A percentile compares a stretch with the other conserved stretches of the same genome.
Conservation (phyloP, 345 rosid species). For the Hirschfeldia incana region DNA sequence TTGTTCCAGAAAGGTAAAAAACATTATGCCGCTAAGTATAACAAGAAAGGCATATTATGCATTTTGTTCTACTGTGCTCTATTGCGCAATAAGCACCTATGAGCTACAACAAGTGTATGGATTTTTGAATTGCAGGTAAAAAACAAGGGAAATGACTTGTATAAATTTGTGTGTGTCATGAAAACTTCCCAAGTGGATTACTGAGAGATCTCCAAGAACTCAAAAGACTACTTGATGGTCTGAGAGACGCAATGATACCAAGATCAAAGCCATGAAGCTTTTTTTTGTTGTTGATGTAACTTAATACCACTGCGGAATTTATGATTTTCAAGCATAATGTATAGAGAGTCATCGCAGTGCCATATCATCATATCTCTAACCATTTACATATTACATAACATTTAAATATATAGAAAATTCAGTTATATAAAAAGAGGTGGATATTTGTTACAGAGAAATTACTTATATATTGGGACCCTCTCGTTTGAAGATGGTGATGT, state of each 20-base stretch:
- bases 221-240: slow-evolving; percentile 8
- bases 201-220: slow-evolving; percentile 18
- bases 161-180: slow-evolving; percentile 13
- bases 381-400: not conserved
- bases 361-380: not conserved
- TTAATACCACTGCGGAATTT: not conserved
- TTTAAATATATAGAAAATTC: not conserved
- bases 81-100: no score
- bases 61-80: no score
- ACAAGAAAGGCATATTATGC: no score
- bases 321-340: slow-evolving; percentile 15
- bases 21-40: no score
- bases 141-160: slow-evolving; percentile 53
- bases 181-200: slow-evolving; percentile 20
- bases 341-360: slow-evolving; percentile 10
- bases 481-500: slow-evolving; percentile 21
- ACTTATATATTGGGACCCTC: slow-evolving; percentile 12
- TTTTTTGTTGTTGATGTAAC: not conserved
- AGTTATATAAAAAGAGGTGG: not conserved
- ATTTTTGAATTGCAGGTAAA: slow-evolving; percentile 46
- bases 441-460: not conserved
- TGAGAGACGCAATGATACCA: not conserved
- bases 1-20: slow-evolving; percentile 89
- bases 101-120: slow-evolving; percentile 16
- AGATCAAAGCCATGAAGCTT: slow-evolving; percentile 17